Evolutionary conservation across 73 alveolate genomes (phyloP).

Genomic region (Paramecium pentaurelia): DNA sequence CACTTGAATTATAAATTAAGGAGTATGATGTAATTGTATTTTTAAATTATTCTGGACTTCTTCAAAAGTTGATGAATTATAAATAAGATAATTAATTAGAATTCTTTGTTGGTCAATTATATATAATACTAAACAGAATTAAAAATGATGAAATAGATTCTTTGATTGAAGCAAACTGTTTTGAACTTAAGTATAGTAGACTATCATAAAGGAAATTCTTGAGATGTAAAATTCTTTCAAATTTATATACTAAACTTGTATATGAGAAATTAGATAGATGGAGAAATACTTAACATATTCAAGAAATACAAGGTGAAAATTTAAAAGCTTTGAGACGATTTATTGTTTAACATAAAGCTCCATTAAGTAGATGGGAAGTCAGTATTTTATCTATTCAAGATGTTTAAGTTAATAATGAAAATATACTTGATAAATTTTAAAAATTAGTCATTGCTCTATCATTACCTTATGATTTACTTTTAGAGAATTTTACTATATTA

Average conservation of each 20-base stretch:
- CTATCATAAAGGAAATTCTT: constrained; percentile 8
- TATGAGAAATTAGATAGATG: constrained; percentile 36
- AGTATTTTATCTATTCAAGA: constrained; percentile 35
- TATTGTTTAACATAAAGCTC: background rate
- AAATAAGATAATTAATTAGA: background rate
- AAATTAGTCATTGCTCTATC: constrained; percentile 32
- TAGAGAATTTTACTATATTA: background rate
- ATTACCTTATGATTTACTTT: background rate
- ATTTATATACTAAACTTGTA: background rate
- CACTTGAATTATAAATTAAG: background rate
- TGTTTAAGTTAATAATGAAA: constrained; percentile 7
- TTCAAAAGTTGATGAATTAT: constrained; percentile 1
- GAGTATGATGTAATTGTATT: constrained; percentile 18
- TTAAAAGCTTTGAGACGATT: background rate
- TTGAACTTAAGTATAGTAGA: constrained; percentile 29
- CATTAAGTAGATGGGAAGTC: constrained; percentile 43
- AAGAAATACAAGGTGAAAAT: constrained; percentile 37
- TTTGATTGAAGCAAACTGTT: background rate
- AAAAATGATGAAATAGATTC: background rate
- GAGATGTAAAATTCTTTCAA: background rate
- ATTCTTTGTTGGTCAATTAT: background rate
- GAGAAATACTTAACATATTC: background rate
- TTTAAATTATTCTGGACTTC: background rate
- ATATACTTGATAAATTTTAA: constrained; percentile 1
- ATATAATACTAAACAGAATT: background rate